These are phyloP conservation scores for Coemansia sp. DNA, from an alignment of 192 early-diverging fungal species.

Conservation along the genomic window DNA sequence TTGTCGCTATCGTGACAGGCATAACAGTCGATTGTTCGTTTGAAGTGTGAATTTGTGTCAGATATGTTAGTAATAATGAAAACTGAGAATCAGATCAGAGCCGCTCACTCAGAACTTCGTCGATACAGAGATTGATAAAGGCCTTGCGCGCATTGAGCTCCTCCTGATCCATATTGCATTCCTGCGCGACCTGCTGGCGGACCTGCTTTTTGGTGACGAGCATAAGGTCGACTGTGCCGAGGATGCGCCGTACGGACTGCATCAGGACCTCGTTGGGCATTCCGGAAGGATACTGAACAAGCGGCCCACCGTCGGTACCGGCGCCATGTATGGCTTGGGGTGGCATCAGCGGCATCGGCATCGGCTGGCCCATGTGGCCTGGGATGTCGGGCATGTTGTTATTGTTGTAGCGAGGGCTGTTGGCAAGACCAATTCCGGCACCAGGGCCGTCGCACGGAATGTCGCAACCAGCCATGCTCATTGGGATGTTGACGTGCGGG, in stretches of 20 bases:
- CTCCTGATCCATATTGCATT: constrained; percentile 69
- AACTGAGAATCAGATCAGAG: constrained; percentile 16
- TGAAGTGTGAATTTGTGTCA: too few relatives aligned
- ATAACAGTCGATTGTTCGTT: background rate
- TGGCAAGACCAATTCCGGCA: constrained; percentile 20
- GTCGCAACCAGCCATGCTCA: constrained; percentile 44
- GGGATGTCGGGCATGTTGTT: constrained; percentile 9
- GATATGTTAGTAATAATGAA: constrained; percentile 5
- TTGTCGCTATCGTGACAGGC: too few relatives aligned
- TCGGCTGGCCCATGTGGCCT: constrained; percentile 3
- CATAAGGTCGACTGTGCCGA: constrained; percentile 93
- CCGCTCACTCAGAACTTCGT: constrained; percentile 50
- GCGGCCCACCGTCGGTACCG: background rate
- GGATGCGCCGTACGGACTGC: constrained; percentile 68
- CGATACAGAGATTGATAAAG: constrained; percentile 88
- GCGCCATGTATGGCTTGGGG: background rate
- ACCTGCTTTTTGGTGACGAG: constrained; percentile 98
- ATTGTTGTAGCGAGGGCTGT: constrained; percentile 16
- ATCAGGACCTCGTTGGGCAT: constrained; percentile 74
- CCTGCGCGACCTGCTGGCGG: constrained; percentile 77
- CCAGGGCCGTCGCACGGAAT: constrained; percentile 22
- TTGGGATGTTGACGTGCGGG: constrained; percentile 31
- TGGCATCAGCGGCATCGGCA: background rate
- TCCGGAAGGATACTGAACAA: constrained; percentile 40
- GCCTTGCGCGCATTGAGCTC: constrained; percentile 85